Percentiles rank a stretch among this genome's conserved stretches.
These are phyloP conservation scores for Aquilaria agallochum DNA, from an alignment of 441 rosid genomes.

Conservation along the genomic window DNA sequence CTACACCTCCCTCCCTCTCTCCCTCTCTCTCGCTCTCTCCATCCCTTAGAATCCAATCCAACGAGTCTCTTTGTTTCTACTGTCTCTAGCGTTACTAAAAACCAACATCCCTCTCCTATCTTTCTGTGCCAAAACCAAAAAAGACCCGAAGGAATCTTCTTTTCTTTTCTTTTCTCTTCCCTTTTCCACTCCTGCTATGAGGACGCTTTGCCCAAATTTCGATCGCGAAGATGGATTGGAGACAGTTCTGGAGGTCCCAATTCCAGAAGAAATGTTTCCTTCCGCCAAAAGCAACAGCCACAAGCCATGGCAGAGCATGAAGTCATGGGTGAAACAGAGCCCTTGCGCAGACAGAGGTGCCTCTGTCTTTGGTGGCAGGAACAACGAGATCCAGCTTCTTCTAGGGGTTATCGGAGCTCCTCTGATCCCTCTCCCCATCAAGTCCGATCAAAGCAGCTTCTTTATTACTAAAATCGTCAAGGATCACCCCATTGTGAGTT, in stretches of 20 bases:
- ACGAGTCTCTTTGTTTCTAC: neutral
- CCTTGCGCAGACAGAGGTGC: conserved; percentile 13
- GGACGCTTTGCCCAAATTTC: conserved; percentile 77
- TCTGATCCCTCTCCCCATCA: conserved; percentile 72
- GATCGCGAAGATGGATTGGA: conserved; percentile 82
- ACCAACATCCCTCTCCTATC: conserved; percentile 10
- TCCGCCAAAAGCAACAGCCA: conserved; percentile 27
- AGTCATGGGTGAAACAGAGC: conserved; percentile 58
- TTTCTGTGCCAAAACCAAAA: conserved; percentile 9
- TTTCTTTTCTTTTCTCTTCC: neutral
- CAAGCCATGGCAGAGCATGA: conserved; percentile 68
- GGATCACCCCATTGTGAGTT: conserved; percentile 73
- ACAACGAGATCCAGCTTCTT: conserved; percentile 74
- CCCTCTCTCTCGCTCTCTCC: conserved; percentile 1
- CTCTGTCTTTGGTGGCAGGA: conserved; percentile 46
- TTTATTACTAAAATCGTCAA: conserved; percentile 37
- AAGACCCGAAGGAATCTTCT: neutral
- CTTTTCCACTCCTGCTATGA: conserved; percentile 25
- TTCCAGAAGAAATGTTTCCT: conserved; percentile 79
- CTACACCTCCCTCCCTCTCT: conserved; percentile 1
- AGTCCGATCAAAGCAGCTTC: conserved; percentile 19
- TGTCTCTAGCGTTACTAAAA: conserved; percentile 13
- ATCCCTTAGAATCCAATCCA: conserved; percentile 3
- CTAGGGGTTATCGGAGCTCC: conserved; percentile 94
- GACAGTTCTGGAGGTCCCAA: conserved; percentile 90